Evolutionary conservation across 2,329 filamentous ascomycete genomes (phyloP).

Genomic region (Coniochaeta sp.): DNA sequence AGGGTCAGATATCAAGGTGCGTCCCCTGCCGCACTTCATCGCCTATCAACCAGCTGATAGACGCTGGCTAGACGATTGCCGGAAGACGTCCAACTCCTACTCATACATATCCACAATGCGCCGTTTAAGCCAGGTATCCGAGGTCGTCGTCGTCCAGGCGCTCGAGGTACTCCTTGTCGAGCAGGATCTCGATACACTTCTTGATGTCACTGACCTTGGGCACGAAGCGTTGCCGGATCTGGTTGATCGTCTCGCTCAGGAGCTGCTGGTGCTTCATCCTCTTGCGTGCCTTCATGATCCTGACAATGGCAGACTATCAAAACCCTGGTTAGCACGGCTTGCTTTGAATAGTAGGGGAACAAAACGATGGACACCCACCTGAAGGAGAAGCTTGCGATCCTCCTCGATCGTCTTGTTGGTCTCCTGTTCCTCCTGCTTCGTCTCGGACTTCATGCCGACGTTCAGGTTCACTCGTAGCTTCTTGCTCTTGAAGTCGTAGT

Average conservation of each 20-base stretch:
- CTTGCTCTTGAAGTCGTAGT: conserved; percentile 96
- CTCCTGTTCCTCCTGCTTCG: conserved; percentile 92
- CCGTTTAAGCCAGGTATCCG: conserved; percentile 75
- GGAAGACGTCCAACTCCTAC: background rate
- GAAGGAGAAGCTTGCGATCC: conserved; percentile 89
- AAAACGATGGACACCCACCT: conserved; percentile 65
- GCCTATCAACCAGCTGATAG: background rate
- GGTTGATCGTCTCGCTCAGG: conserved; percentile 89
- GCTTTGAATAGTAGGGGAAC: background rate
- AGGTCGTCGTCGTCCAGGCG: conserved; percentile 90
- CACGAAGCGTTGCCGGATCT: conserved; percentile 87
- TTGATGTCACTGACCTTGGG: conserved; percentile 96
- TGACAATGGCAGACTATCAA: conserved; percentile 85
- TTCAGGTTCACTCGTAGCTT: conserved; percentile 97
- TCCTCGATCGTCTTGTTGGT: conserved; percentile 99
- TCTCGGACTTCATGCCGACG: conserved; percentile 87
- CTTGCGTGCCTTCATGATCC: conserved; percentile 99
- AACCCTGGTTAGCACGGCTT: conserved; percentile 9
- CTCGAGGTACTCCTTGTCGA: conserved; percentile 98
- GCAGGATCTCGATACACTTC: conserved; percentile 96
- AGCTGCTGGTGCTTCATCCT: conserved; percentile 96
- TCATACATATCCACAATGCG: background rate
- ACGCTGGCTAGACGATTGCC: background rate
- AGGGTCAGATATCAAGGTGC: background rate
- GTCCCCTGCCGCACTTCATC: background rate